Evolutionary conservation across 139 green algal species (phyloP), one percentile per base, ranked within the genome.

Genomic region (Chlamydomonas sp.): DNA sequence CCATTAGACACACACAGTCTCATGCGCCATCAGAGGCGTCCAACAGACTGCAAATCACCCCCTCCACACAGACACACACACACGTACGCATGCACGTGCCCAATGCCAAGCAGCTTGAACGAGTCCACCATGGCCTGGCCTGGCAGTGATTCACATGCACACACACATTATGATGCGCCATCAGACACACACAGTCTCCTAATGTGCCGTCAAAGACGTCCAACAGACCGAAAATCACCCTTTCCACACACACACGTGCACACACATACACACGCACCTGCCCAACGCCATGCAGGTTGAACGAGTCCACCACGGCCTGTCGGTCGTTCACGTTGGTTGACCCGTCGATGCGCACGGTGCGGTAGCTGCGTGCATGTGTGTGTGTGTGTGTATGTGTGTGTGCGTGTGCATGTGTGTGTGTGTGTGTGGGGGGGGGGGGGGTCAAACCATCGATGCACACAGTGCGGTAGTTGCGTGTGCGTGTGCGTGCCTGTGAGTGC

Each of bases 321-420:
- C 90, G 79, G 16, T 84, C 78, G 39, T 73, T 73, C 1, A 85
- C 79, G 30, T 78, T 79, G 0, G 82, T 87, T 67, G 34, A 43
- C n/a, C 90, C 90, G 48, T 95, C 89, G 36, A 96, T 89, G 69
- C 90, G 78, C 43, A 82, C 81, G 8, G 69, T 81, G 28, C 29
- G 59, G 29, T 72, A 75, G 43, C 77, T 85, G 67, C 59, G 71
- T n/a, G n/a, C n/a, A n/a, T n/a, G n/a, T n/a, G n/a, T n/a, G n/a
- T n/a, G n/a, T n/a, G n/a, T n/a, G n/a, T n/a, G n/a, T n/a, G n/a
- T n/a, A n/a, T n/a, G n/a, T n/a, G n/a, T n/a, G n/a, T n/a, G n/a
- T n/a, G n/a, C n/a, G n/a, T n/a, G n/a, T n/a, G n/a, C n/a, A n/a
- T n/a, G n/a, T n/a, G n/a, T n/a, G n/a, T n/a, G n/a, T n/a, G n/a